Conservation (phyloP, 2,329 filamentous ascomycete species). For the Chaetomium strumarium region DNA sequence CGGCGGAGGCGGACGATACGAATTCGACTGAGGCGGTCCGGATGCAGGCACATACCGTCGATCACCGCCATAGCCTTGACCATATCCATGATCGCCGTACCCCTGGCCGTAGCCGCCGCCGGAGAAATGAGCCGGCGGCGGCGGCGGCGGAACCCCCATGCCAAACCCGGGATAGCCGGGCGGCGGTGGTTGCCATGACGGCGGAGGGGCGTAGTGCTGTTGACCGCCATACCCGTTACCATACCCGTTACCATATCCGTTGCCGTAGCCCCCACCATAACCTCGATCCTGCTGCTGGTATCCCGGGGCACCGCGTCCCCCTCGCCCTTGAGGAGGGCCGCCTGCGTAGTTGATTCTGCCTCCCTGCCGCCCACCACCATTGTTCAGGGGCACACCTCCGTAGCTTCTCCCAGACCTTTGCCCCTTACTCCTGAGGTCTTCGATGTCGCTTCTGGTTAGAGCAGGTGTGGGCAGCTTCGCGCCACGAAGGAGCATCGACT, state of each 20-base stretch:
- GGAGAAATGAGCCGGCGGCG: constrained; percentile 32
- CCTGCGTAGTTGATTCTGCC: constrained; percentile 50
- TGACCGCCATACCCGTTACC: constrained; percentile 20
- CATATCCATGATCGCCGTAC: constrained; percentile 11
- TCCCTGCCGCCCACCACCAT: constrained; percentile 39
- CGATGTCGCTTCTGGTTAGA: constrained; percentile 70
- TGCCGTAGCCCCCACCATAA: constrained; percentile 19
- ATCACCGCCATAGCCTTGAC: background rate
- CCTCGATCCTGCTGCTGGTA: constrained; percentile 18
- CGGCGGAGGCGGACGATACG: constrained; percentile 15
- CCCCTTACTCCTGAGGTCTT: constrained; percentile 62
- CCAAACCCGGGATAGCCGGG: constrained; percentile 41
- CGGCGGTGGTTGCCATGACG: constrained; percentile 32
- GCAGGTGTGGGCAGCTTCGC: constrained; percentile 66
- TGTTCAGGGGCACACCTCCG: constrained; percentile 49
- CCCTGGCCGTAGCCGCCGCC: constrained; percentile 15
- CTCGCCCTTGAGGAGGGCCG: constrained; percentile 10
- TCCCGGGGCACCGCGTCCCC: constrained; percentile 16
- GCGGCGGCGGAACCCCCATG: constrained; percentile 39
- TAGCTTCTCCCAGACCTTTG: constrained; percentile 61
- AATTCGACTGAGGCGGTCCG: no score
- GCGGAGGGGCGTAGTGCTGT: constrained; percentile 24
- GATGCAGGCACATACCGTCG: no score
- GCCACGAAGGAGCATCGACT: constrained; percentile 88
- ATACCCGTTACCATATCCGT: constrained; percentile 7